A percentile compares a stretch with the other conserved stretches of the same genome.
phyloP scores from a whole-genome alignment of 768 basidiomycete species.

The Mycena rebaudengoi region DNA sequence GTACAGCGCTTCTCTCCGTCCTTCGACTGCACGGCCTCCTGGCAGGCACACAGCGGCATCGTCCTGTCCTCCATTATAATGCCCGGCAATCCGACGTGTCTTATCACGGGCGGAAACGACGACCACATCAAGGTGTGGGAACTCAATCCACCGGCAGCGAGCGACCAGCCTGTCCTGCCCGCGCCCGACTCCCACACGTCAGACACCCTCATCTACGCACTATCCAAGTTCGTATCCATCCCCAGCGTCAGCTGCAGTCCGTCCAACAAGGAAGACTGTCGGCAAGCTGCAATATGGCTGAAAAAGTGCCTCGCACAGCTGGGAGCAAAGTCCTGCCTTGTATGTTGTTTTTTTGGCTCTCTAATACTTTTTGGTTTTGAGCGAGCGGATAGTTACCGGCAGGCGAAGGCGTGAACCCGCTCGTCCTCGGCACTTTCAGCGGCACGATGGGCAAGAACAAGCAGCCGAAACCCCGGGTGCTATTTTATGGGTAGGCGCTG shows the following conservation, averaged over 20 bases:
- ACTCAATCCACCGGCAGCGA: slow-evolving; percentile 41
- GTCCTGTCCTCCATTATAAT: slow-evolving; percentile 81
- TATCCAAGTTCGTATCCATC: slow-evolving; percentile 87
- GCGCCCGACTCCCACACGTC: slow-evolving; percentile 28
- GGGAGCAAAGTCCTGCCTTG: slow-evolving; percentile 83
- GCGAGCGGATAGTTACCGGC: slow-evolving; percentile 68
- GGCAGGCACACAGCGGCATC: slow-evolving; percentile 84
- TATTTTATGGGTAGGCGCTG: slow-evolving; percentile 86
- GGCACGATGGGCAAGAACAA: slow-evolving; percentile 62
- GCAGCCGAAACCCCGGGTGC: slow-evolving; percentile 70
- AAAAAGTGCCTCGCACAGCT: slow-evolving; percentile 88
- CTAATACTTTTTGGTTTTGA: background rate
- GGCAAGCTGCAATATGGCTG: slow-evolving; percentile 93
- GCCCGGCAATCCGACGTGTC: slow-evolving; percentile 41
- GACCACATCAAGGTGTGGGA: slow-evolving; percentile 85
- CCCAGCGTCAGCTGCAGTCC: slow-evolving; percentile 83
- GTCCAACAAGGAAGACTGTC: slow-evolving; percentile 82
- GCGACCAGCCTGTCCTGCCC: slow-evolving; percentile 26
- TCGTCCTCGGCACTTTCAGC: slow-evolving; percentile 89
- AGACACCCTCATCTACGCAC: slow-evolving; percentile 82
- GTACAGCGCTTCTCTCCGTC: slow-evolving; percentile 85
- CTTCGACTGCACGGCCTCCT: slow-evolving; percentile 86
- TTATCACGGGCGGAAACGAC: slow-evolving; percentile 88
- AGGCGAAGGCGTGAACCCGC: slow-evolving; percentile 79
- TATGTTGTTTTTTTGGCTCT: slow-evolving; percentile 41